These are phyloP conservation scores for Oenanthe javanica DNA, from an alignment of 140 eudicot species.

Conservation along the genomic window DNA sequence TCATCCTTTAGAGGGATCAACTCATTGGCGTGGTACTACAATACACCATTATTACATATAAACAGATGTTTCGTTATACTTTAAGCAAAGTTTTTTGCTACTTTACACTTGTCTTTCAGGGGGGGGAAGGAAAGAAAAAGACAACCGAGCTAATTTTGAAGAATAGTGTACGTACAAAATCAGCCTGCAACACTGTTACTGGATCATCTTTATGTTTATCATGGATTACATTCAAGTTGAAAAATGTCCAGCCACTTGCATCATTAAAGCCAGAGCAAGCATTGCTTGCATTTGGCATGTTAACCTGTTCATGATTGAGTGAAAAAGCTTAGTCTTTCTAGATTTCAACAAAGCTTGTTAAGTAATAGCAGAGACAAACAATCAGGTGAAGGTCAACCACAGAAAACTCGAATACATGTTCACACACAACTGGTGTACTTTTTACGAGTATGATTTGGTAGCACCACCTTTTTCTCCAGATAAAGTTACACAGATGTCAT, in stretches of 20 bases:
- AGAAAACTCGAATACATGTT: background rate
- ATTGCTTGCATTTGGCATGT: conserved; percentile 41
- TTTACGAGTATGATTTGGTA: background rate
- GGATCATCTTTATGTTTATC: conserved; percentile 36
- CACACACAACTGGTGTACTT: background rate
- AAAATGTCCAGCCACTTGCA: conserved; percentile 42
- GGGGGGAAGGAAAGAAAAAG: background rate
- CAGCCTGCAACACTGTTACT: conserved; percentile 36
- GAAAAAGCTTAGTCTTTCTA: background rate
- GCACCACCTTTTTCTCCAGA: background rate
- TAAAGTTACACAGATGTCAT: background rate
- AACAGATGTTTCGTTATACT: background rate
- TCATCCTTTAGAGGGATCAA: conserved; percentile 49
- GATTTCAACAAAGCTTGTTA: background rate
- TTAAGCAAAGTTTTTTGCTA: background rate
- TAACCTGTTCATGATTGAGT: conserved; percentile 23
- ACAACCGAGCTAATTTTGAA: background rate
- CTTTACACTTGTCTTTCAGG: background rate
- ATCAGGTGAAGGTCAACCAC: background rate
- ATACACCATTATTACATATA: background rate
- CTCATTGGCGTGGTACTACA: conserved; percentile 43
- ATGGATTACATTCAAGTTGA: conserved; percentile 31
- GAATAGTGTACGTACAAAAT: conserved; percentile 27
- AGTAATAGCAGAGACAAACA: background rate
- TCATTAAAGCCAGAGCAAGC: conserved; percentile 33